Evolutionary conservation across 306 rosid species (phyloP).

Genomic region (Vigna trinervia): DNA sequence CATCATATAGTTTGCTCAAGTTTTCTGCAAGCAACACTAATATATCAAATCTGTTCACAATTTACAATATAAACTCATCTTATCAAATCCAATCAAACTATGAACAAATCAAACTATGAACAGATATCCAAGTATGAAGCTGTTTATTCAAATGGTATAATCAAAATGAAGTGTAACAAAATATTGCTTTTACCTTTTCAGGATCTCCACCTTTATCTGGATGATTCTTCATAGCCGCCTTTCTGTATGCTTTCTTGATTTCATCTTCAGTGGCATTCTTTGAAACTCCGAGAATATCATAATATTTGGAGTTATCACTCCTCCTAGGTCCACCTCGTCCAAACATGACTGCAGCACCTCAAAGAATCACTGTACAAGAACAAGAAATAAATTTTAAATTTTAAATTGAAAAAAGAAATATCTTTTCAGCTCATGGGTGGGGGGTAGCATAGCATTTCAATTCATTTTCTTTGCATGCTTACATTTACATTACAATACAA

Average conservation of each 20-base stretch:
- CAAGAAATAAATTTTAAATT: neutral
- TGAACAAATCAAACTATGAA: conserved; percentile 2
- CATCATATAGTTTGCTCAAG: conserved; percentile 12
- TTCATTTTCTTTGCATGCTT: neutral
- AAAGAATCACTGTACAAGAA: conserved; percentile 26
- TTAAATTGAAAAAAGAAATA: neutral
- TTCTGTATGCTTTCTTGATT: conserved; percentile 78
- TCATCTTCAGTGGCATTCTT: conserved; percentile 71
- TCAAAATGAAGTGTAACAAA: conserved; percentile 10
- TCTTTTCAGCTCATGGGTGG: neutral
- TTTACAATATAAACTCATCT: neutral
- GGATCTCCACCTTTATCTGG: conserved; percentile 92
- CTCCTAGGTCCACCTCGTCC: conserved; percentile 68
- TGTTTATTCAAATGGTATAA: neutral
- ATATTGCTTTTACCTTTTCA: conserved; percentile 62
- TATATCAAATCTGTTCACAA: neutral
- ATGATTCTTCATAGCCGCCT: conserved; percentile 80
- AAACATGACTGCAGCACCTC: conserved; percentile 64
- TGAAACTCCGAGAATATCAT: conserved; percentile 73
- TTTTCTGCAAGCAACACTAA: conserved; percentile 17
- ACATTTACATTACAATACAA: neutral
- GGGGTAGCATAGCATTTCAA: neutral
- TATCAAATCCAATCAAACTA: neutral
- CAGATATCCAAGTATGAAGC: neutral
- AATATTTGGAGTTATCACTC: conserved; percentile 74